A percentile compares a stretch with the other conserved stretches of the same genome.
phyloP scores from a whole-genome alignment of 1,139 yeast species.

The Geotrichum klebahnii region DNA sequence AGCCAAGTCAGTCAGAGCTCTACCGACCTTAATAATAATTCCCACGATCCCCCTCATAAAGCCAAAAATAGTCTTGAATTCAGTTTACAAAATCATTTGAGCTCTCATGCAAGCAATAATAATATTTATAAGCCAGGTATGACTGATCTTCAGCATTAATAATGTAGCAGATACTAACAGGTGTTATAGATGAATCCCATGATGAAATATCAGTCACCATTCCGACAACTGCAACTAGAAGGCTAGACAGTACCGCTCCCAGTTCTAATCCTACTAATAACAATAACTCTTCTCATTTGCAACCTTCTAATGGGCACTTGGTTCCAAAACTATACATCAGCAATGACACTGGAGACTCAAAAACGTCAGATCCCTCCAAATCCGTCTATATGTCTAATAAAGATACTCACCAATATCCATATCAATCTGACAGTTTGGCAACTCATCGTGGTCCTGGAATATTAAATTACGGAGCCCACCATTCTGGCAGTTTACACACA shows the following conservation, averaged over 20 bases:
- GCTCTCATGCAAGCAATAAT: constrained; percentile 6
- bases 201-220: constrained; percentile 3
- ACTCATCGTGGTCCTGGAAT: constrained; percentile 2
- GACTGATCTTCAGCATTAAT: not conserved
- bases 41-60: not conserved
- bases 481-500: not conserved
- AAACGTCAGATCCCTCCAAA: not conserved
- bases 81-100: not conserved
- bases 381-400: not conserved
- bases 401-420: not conserved
- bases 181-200: constrained; percentile 6
- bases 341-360: not conserved
- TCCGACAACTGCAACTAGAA: not conserved
- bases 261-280: no score
- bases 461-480: not conserved
- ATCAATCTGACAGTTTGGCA: not conserved
- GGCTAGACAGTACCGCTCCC: not conserved
- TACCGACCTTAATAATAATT: not conserved
- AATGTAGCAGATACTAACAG: constrained; percentile 1
- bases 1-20: not conserved
- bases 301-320: not conserved
- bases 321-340: not conserved
- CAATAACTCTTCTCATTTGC: not conserved
- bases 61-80: not conserved
- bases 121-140: constrained; percentile 3